A percentile compares a stretch with the other conserved stretches of the same genome.
Conservation (phyloP, 2,329 filamentous ascomycete species). For the Ceratocystis variospora region DNA sequence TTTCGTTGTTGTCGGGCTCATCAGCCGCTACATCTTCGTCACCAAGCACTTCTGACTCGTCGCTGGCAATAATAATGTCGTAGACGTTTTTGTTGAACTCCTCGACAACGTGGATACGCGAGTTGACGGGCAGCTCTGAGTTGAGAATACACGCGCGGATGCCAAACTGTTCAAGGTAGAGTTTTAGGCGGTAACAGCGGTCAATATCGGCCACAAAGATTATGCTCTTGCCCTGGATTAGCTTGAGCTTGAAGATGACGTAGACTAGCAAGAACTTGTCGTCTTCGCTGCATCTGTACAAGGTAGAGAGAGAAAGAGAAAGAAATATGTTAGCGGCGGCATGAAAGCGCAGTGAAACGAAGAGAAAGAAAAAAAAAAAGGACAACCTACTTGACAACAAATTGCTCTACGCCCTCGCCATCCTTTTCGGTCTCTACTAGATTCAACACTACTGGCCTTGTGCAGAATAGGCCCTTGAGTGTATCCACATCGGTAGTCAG, state of each 20-base stretch:
- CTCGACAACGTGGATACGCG: constrained; percentile 82
- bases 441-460: constrained; percentile 64
- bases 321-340: constrained; percentile 23
- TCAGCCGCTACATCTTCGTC: constrained; percentile 37
- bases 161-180: constrained; percentile 94
- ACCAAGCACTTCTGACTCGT: constrained; percentile 75
- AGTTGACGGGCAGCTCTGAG: constrained; percentile 86
- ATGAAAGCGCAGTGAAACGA: neutral
- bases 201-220: constrained; percentile 71
- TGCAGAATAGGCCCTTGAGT: constrained; percentile 73
- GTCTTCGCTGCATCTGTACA: constrained; percentile 60
- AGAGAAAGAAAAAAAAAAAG: neutral
- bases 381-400: constrained; percentile 53
- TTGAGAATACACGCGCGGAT: constrained; percentile 89
- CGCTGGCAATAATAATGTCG: constrained; percentile 93
- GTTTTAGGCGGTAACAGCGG: constrained; percentile 75
- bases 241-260: constrained; percentile 50
- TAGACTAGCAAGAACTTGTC: constrained; percentile 78
- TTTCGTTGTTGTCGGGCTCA: constrained; percentile 24
- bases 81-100: constrained; percentile 96
- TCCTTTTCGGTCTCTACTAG: constrained; percentile 65
- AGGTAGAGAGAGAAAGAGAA: constrained; percentile 27
- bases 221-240: constrained; percentile 80
- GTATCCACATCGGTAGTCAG: constrained; percentile 76
- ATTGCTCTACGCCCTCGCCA: constrained; percentile 67